A percentile compares a stretch with the other conserved stretches of the same genome.
Evolutionary conservation across 768 basidiomycete species (phyloP).

Genomic region (Podaxis sp.): DNA sequence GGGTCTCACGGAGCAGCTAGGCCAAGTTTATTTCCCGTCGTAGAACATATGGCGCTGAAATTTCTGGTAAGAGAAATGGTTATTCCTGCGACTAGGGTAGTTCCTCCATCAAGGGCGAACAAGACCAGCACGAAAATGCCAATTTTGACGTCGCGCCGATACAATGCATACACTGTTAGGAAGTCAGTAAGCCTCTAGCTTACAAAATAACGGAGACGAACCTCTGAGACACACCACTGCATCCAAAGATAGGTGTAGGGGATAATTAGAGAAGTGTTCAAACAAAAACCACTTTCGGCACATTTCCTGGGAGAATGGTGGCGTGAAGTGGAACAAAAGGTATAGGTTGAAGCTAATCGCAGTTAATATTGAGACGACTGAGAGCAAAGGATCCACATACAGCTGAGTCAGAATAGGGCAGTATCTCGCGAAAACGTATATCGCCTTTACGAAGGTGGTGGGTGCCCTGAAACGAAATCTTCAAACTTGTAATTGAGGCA

Average conservation of each 20-base stretch:
- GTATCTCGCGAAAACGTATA: slow-evolving; percentile 3
- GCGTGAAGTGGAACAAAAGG: background rate
- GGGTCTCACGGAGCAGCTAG: background rate
- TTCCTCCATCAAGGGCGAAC: background rate
- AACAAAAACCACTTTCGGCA: slow-evolving; percentile 8
- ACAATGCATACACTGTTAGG: background rate
- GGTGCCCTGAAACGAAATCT: background rate
- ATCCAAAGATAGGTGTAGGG: background rate
- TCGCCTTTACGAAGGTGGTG: background rate
- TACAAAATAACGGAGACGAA: slow-evolving; percentile 4
- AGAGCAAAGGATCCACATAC: background rate
- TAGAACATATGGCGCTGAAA: background rate
- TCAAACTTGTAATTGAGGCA: too few relatives aligned
- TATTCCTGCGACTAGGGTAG: background rate
- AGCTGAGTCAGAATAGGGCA: background rate
- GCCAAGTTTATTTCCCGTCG: background rate
- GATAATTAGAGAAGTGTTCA: background rate
- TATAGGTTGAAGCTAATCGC: background rate
- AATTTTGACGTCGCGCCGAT: background rate
- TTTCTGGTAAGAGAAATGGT: background rate
- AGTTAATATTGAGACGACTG: too few relatives aligned
- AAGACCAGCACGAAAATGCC: background rate
- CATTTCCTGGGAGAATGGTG: background rate
- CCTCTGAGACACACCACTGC: background rate
- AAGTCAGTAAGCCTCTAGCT: background rate